Evolutionary conservation across 2,329 filamentous ascomycete genomes (phyloP).

Genomic region (Fusarium stilboides): DNA sequence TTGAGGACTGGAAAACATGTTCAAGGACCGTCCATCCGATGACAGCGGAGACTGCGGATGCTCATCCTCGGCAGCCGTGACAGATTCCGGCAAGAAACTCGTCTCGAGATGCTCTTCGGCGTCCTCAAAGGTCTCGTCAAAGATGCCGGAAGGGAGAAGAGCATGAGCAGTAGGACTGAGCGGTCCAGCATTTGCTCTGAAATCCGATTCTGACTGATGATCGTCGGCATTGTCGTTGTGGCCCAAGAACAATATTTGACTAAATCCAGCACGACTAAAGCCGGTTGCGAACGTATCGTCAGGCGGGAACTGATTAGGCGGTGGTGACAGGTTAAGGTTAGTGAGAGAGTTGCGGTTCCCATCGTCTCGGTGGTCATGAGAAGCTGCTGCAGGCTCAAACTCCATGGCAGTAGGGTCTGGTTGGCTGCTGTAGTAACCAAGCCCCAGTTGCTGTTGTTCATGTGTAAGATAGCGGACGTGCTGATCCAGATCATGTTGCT

Average conservation of each 20-base stretch:
- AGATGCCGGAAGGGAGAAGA: slow-evolving; percentile 77
- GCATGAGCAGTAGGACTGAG: slow-evolving; percentile 84
- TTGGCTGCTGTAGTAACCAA: slow-evolving; percentile 64
- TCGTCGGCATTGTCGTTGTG: slow-evolving; percentile 57
- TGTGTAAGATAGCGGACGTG: slow-evolving; percentile 63
- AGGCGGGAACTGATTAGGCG: slow-evolving; percentile 56
- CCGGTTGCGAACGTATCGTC: slow-evolving; percentile 67
- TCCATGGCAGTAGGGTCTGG: slow-evolving; percentile 63
- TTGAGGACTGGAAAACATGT: slow-evolving; percentile 74
- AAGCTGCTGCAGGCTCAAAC: slow-evolving; percentile 60
- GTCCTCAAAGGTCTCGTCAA: slow-evolving; percentile 73
- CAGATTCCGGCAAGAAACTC: slow-evolving; percentile 52
- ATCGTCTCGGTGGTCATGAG: slow-evolving; percentile 64
- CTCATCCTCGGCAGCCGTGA: slow-evolving; percentile 57
- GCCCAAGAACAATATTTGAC: slow-evolving; percentile 68
- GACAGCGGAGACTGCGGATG: slow-evolving; percentile 74
- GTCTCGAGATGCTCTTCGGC: slow-evolving; percentile 63
- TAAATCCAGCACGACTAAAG: slow-evolving; percentile 68
- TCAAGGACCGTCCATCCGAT: slow-evolving; percentile 67
- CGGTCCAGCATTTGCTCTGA: slow-evolving; percentile 75
- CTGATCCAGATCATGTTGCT: slow-evolving; percentile 62
- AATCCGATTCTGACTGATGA: slow-evolving; percentile 72
- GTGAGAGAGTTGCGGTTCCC: slow-evolving; percentile 64
- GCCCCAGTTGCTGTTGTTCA: slow-evolving; percentile 62
- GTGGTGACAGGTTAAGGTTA: slow-evolving; percentile 58